phyloP scores from a whole-genome alignment of 768 basidiomycete species.

The Suillus occidentalis region DNA sequence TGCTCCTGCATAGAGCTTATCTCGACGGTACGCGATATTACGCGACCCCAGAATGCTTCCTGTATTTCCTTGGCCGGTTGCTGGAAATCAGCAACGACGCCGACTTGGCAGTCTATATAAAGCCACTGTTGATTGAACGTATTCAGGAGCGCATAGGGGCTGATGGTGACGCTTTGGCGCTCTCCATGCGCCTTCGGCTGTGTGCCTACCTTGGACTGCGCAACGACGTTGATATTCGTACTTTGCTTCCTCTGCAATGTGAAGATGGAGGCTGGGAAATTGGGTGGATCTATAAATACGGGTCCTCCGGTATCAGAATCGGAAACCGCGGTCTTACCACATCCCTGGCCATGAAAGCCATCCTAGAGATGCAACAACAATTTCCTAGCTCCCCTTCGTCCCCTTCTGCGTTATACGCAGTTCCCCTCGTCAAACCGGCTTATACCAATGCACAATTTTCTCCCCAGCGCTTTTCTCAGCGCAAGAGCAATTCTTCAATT shows the following conservation, averaged over 20 bases:
- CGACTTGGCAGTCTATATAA: slow-evolving; percentile 35
- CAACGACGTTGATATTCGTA: slow-evolving; percentile 44
- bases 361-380: slow-evolving; percentile 23
- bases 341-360: slow-evolving; percentile 52
- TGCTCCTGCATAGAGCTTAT: slow-evolving; percentile 53
- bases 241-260: slow-evolving; percentile 46
- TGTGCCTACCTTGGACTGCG: slow-evolving; percentile 41
- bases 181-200: slow-evolving; percentile 55
- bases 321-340: slow-evolving; percentile 57
- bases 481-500: slow-evolving; percentile 1
- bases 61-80: slow-evolving; percentile 51
- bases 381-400: neutral
- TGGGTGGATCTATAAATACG: slow-evolving; percentile 59
- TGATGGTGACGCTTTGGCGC: slow-evolving; percentile 51
- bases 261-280: slow-evolving; percentile 58
- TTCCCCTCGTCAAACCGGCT: neutral
- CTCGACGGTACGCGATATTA: slow-evolving; percentile 58
- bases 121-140: slow-evolving; percentile 43
- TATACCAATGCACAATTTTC: neutral
- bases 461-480: neutral
- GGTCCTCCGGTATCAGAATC: slow-evolving; percentile 45
- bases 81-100: slow-evolving; percentile 35
- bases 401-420: neutral
- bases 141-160: slow-evolving; percentile 50
- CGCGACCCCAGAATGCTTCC: slow-evolving; percentile 49